A percentile compares a stretch with the other conserved stretches of the same genome.
These are phyloP conservation scores for Citrullus amarus DNA, from an alignment of 306 rosid genomes.

Conservation along the genomic window DNA sequence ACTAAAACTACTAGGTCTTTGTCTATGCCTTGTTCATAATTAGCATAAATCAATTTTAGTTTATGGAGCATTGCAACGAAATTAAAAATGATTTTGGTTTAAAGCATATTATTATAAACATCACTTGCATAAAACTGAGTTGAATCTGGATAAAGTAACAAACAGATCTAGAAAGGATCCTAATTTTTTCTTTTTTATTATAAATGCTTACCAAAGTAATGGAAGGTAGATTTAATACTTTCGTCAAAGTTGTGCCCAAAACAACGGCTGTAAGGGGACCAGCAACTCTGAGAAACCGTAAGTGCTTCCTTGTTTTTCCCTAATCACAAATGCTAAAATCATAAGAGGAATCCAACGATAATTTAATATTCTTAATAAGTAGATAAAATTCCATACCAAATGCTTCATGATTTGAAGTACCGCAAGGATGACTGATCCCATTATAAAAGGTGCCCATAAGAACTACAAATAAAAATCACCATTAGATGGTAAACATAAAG, in stretches of 20 bases:
- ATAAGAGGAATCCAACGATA: slow-evolving; percentile 14
- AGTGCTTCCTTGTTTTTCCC: slow-evolving; percentile 83
- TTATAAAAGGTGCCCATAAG: slow-evolving; percentile 83
- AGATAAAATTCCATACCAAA: slow-evolving; percentile 47
- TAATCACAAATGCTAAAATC: slow-evolving; percentile 25
- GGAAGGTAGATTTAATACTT: slow-evolving; percentile 62
- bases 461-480: slow-evolving; percentile 41
- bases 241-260: slow-evolving; percentile 50
- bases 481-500: not conserved
- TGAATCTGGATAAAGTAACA: not conserved
- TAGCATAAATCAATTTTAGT: not conserved
- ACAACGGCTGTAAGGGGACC: slow-evolving; percentile 94
- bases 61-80: not conserved
- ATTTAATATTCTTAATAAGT: slow-evolving; percentile 12
- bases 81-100: not conserved
- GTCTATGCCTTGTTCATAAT: not conserved
- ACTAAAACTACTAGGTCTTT: not conserved
- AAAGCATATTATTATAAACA: not conserved
- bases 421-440: slow-evolving; percentile 75
- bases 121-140: not conserved
- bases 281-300: slow-evolving; percentile 79
- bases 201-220: slow-evolving; percentile 67
- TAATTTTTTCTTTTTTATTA: not conserved
- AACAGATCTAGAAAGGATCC: not conserved
- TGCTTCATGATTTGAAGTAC: slow-evolving; percentile 80